A percentile compares a stretch with the other conserved stretches of the same genome.
Conservation (phyloP, 2,329 filamentous ascomycete genomes). For the Trichoderma pleuroti region DNA sequence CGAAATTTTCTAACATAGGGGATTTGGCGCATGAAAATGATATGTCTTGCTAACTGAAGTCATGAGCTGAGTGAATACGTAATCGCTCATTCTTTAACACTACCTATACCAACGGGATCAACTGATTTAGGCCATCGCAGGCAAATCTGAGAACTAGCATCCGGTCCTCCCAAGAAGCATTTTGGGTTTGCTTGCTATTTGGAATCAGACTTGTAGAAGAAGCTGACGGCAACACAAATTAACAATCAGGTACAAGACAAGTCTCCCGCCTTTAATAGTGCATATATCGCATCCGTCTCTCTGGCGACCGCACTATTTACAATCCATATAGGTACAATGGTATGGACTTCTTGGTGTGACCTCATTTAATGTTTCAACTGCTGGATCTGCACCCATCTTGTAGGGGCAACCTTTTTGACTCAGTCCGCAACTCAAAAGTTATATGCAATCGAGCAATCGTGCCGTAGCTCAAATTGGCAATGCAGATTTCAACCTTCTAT, state of each 20-base stretch:
- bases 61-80: neutral
- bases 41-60: neutral
- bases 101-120: neutral
- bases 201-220: neutral
- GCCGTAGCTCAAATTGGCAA: neutral
- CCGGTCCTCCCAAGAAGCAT: neutral
- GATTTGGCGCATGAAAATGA: no score
- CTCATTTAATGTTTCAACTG: neutral
- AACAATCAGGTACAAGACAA: neutral
- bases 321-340: neutral
- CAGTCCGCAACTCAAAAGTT: no score
- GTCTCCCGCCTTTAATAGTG: neutral
- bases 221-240: neutral
- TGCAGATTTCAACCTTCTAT: neutral
- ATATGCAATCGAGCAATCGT: neutral
- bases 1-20: no score
- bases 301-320: neutral
- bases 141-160: neutral
- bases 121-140: neutral
- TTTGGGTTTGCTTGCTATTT: neutral
- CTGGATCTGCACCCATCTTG: neutral
- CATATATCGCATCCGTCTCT: neutral
- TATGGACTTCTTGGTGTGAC: neutral
- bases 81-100: neutral
- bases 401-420: neutral